A percentile compares a stretch with the other conserved stretches of the same genome.
Evolutionary conservation across 106 monocot species (phyloP).

Genomic region (Dendrobium catenatum): DNA sequence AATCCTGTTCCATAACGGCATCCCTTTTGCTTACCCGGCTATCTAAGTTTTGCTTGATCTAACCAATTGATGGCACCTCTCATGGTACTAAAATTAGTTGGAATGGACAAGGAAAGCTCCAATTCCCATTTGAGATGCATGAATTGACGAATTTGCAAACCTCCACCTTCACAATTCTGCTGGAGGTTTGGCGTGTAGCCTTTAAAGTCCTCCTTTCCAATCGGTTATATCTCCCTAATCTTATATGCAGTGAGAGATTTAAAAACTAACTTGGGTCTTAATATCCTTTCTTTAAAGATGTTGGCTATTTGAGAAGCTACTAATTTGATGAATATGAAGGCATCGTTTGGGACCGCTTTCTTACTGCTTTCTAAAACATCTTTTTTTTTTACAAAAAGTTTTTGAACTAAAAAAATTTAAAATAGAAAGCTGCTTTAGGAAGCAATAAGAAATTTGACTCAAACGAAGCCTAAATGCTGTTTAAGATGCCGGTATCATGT

Average conservation of each 20-base stretch:
- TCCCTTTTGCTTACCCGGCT: not conserved
- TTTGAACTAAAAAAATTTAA: no score
- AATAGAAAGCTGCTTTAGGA: no score
- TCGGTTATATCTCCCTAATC: not conserved
- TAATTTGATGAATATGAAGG: not conserved
- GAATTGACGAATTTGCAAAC: not conserved
- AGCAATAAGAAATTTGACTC: no score
- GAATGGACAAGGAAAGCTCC: not conserved
- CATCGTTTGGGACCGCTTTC: no score
- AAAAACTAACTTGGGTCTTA: not conserved
- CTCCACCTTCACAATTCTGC: not conserved
- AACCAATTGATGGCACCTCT: not conserved
- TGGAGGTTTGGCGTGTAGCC: not conserved
- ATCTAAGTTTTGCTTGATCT: not conserved
- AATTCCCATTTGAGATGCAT: no score
- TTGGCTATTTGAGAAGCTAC: no score
- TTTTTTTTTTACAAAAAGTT: no score
- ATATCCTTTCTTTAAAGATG: not conserved
- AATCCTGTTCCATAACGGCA: not conserved
- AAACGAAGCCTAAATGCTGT: not conserved
- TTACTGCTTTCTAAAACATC: no score
- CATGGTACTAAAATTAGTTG: not conserved
- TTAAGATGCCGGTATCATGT: not conserved
- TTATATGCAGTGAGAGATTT: not conserved
- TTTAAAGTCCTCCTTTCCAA: not conserved